Evolutionary conservation across 805 yeast species (phyloP), one percentile per base, ranked within the genome.

Genomic region (Suhomyces prunicola): DNA sequence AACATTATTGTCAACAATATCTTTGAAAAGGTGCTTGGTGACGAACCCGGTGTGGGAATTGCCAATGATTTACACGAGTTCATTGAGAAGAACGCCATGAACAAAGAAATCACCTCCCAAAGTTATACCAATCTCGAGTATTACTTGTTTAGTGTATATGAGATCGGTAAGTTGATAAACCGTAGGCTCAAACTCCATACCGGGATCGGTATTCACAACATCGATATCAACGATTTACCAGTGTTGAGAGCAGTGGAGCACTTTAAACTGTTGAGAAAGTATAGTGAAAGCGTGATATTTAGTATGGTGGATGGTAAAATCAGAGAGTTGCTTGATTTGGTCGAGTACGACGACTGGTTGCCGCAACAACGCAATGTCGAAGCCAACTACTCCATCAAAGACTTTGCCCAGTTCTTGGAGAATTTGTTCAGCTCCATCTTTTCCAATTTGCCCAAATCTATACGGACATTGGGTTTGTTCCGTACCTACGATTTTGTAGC

Each of bases 21-120:
- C 1, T 77, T 91, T 50, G 97, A 94, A 62, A 66, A 72, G 22
- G 81, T 90, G n/a, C 75, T 92, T 56, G 79, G 81, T 17, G 79
- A 73, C 41, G 65, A 67, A 44, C 66, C 66, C 13, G 73, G 72
- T 1, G 63, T 81, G 44, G 82, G 88, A 1, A 87, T 93, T 1
- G 80, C 90, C 59, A 76, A 76, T 53, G 79, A 73, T 55, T 68
- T 75, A 41, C 82, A 85, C 54, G 81, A 88, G 47, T 78, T 81
- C 52, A 77, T 79, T 12, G 83, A 84, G 55, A 78, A 87, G 47
- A 80, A 83, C 58, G 79, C 91, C 2, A 82, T 86, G 10, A 88
- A 91, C 56, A 88, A 96, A 64, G 98, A 93, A 68, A 92, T 90
- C 59, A 81, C 90, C 26, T 87, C 97, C 0, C 98, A 94, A 72